These are phyloP conservation scores for Termitomyces sp. DNA, from an alignment of 768 basidiomycete species.

Conservation along the genomic window DNA sequence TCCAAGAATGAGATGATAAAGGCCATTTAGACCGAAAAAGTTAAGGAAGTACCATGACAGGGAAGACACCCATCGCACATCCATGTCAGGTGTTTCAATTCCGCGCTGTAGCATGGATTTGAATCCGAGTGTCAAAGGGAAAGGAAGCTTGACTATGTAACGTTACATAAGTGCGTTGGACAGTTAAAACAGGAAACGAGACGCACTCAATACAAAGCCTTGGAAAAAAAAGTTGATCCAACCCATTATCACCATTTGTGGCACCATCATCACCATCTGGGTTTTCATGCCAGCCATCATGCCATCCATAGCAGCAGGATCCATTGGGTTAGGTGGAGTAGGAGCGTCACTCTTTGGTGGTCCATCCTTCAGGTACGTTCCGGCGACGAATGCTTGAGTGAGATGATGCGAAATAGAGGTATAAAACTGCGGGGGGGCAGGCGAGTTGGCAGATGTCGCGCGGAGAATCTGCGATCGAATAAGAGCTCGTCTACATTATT, in stretches of 20 bases:
- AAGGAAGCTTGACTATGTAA: conserved; percentile 85
- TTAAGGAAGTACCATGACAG: conserved; percentile 99
- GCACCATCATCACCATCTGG: conserved; percentile 99
- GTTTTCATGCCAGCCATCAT: conserved; percentile 99
- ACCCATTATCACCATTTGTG: conserved; percentile 98
- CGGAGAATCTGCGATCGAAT: conserved; percentile 82
- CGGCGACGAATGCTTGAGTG: conserved; percentile 62
- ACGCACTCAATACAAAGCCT: conserved; percentile 95
- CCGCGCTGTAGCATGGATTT: conserved; percentile 97
- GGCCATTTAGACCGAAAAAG: conserved; percentile 94
- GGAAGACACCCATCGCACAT: conserved; percentile 98
- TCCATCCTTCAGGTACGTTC: conserved; percentile 84
- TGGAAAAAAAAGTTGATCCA: conserved; percentile 99
- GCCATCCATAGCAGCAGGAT: conserved; percentile 91
- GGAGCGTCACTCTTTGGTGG: conserved; percentile 60
- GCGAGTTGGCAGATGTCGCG: conserved; percentile 73
- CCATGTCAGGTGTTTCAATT: conserved; percentile 93
- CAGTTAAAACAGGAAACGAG: neutral
- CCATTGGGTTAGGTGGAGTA: conserved; percentile 77
- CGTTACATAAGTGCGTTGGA: neutral
- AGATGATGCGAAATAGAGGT: conserved; percentile 71
- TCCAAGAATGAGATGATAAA: conserved; percentile 92
- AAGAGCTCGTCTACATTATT: conserved; percentile 56
- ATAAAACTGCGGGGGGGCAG: conserved; percentile 71
- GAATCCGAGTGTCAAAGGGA: conserved; percentile 94